These are phyloP conservation scores for Boletus holoroseus DNA, from an alignment of 1,284 basidiomycete genomes.

Conservation along the genomic window DNA sequence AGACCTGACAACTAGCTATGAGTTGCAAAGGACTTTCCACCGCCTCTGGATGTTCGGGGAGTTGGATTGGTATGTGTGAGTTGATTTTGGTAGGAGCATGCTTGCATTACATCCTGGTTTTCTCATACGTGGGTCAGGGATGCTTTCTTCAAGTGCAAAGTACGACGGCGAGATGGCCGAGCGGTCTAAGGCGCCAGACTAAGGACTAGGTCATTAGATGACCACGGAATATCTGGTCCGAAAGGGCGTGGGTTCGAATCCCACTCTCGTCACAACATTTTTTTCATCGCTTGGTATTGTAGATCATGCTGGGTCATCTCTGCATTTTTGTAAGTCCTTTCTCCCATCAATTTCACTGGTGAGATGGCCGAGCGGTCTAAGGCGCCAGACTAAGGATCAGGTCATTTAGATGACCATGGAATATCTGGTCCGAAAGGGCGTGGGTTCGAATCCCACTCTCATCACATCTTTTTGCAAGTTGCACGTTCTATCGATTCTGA, in stretches of 20 bases:
- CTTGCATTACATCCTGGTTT: no score
- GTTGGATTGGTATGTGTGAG: background rate
- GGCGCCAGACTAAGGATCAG: slow-evolving; percentile 60
- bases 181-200: slow-evolving; percentile 71
- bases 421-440: slow-evolving; percentile 56
- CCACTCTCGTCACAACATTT: slow-evolving; percentile 42
- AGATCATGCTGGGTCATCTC: no score
- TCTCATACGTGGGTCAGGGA: background rate
- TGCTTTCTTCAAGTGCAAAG: background rate
- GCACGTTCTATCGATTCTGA: no score
- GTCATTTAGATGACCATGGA: slow-evolving; percentile 34
- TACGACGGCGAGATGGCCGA: slow-evolving; percentile 24
- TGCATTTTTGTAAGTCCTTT: no score
- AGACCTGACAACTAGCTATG: slow-evolving; percentile 24
- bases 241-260: slow-evolving; percentile 69
- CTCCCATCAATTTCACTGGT: slow-evolving; percentile 1
- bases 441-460: slow-evolving; percentile 71
- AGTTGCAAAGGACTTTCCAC: background rate
- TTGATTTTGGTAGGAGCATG: no score
- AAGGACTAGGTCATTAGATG: slow-evolving; percentile 42
- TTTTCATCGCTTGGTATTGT: no score
- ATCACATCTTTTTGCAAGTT: background rate
- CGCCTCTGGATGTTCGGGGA: background rate
- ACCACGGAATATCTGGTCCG: slow-evolving; percentile 45
- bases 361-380: slow-evolving; percentile 50